These are phyloP conservation scores for Diplocarpon mali DNA, from an alignment of 2,329 filamentous ascomycete genomes.

Conservation along the genomic window DNA sequence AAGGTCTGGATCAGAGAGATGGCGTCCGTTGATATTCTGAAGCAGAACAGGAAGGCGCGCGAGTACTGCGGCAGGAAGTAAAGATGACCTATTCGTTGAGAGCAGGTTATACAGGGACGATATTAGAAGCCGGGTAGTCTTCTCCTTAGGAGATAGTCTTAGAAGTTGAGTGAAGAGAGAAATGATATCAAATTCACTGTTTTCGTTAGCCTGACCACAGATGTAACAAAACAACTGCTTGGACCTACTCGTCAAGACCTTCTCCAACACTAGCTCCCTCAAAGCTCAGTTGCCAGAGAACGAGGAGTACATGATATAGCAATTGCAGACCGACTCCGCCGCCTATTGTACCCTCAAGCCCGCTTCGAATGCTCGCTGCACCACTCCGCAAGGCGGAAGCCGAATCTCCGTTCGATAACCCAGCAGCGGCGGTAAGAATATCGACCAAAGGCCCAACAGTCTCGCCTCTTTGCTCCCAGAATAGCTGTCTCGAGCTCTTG, in stretches of 20 bases:
- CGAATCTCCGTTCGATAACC: constrained; percentile 55
- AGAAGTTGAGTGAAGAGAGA: constrained; percentile 87
- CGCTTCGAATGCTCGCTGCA: constrained; percentile 41
- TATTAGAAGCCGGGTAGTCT: constrained; percentile 84
- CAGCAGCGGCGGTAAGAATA: constrained; percentile 69
- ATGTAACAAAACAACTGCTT: background rate
- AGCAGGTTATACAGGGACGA: constrained; percentile 86
- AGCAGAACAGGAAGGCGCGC: constrained; percentile 65
- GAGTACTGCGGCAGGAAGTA: constrained; percentile 76
- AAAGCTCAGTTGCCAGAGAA: constrained; percentile 95
- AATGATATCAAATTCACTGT: constrained; percentile 83
- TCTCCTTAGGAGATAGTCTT: constrained; percentile 90
- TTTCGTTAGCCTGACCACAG: constrained; percentile 19
- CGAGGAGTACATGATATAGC: constrained; percentile 85
- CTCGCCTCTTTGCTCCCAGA: constrained; percentile 85
- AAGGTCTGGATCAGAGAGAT: constrained; percentile 53
- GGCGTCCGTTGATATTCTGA: constrained; percentile 49
- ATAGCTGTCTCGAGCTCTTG: constrained; percentile 62
- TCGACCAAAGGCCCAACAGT: constrained; percentile 73
- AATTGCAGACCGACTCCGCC: constrained; percentile 86
- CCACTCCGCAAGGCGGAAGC: constrained; percentile 52
- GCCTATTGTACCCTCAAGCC: constrained; percentile 52
- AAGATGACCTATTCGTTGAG: constrained; percentile 53
- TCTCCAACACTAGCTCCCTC: constrained; percentile 64
- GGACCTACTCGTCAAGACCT: constrained; percentile 71